phyloP scores from a whole-genome alignment of 768 basidiomycete species.

The Collybiopsis confluens region DNA sequence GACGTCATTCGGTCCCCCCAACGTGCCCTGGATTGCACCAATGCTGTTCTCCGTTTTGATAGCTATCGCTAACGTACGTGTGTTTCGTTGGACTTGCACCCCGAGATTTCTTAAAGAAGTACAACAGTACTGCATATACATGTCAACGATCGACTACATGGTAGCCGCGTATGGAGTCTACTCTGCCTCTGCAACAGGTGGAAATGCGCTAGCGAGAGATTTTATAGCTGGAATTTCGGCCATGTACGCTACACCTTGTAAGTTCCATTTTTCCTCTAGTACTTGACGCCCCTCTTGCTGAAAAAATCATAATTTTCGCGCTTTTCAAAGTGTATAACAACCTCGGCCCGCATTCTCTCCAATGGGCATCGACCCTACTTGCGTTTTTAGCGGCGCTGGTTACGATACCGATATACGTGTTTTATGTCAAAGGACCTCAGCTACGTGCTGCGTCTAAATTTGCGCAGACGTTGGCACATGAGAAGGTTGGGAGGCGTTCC shows the following conservation, averaged over 20 bases:
- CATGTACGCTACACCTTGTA: constrained; percentile 10
- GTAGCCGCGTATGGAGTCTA: constrained; percentile 10
- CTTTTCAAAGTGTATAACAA: constrained; percentile 8
- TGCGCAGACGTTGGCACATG: constrained; percentile 7
- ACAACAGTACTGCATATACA: constrained; percentile 9
- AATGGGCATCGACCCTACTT: constrained; percentile 10
- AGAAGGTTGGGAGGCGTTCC: neutral
- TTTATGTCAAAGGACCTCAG: constrained; percentile 10
- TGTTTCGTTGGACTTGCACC: neutral
- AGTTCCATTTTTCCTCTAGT: neutral
- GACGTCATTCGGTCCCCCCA: constrained; percentile 32
- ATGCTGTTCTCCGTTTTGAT: constrained; percentile 21
- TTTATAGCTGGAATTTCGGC: constrained; percentile 9
- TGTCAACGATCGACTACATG: constrained; percentile 12
- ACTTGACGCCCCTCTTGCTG: no score
- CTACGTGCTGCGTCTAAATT: constrained; percentile 8
- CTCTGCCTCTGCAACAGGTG: constrained; percentile 10
- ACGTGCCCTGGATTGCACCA: constrained; percentile 44
- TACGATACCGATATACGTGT: constrained; percentile 9
- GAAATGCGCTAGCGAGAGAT: constrained; percentile 11
- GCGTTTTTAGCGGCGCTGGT: constrained; percentile 4
- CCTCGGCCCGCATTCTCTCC: constrained; percentile 6
- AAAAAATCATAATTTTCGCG: no score
- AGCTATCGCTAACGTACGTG: constrained; percentile 8
- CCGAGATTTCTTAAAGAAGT: neutral